Conservation (phyloP, 345 rosid species). For the Capsella bursapastoris region DNA sequence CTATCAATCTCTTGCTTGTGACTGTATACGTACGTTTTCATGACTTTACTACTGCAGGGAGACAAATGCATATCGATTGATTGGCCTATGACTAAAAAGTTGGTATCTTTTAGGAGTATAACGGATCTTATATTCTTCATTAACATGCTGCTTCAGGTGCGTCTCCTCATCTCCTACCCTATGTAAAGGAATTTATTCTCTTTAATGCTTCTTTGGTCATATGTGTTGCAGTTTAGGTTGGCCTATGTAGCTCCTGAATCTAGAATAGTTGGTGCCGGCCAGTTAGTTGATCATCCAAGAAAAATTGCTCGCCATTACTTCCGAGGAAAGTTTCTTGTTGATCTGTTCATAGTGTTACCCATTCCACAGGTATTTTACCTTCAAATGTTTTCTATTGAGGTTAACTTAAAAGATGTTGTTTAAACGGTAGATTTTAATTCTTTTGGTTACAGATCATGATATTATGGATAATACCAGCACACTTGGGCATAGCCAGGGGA, state of each 20-base stretch:
- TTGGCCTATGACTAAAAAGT: conserved; percentile 45
- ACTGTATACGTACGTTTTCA: neutral
- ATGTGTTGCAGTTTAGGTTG: neutral
- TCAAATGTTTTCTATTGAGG: neutral
- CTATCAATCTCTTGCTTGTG: neutral
- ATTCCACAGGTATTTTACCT: conserved; percentile 74
- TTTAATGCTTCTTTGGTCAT: neutral
- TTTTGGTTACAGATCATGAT: conserved; percentile 57
- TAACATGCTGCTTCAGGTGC: conserved; percentile 87
- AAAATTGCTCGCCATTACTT: conserved; percentile 79
- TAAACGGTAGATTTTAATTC: neutral
- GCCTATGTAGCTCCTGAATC: conserved; percentile 6
- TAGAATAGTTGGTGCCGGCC: neutral
- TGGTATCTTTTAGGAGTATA: conserved; percentile 58
- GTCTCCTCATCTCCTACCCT: neutral
- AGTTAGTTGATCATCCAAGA: conserved; percentile 52
- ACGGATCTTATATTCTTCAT: conserved; percentile 67
- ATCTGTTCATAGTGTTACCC: conserved; percentile 69
- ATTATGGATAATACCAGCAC: conserved; percentile 53
- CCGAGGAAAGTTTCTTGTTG: conserved; percentile 55
- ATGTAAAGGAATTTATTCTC: neutral
- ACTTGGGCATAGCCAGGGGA: conserved; percentile 54
- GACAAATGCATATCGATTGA: conserved; percentile 60
- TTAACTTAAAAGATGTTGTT: neutral
- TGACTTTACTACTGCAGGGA: conserved; percentile 46